Evolutionary conservation across 2,329 filamentous ascomycete genomes (phyloP).

Genomic region (Phaeosphaeria sp.): DNA sequence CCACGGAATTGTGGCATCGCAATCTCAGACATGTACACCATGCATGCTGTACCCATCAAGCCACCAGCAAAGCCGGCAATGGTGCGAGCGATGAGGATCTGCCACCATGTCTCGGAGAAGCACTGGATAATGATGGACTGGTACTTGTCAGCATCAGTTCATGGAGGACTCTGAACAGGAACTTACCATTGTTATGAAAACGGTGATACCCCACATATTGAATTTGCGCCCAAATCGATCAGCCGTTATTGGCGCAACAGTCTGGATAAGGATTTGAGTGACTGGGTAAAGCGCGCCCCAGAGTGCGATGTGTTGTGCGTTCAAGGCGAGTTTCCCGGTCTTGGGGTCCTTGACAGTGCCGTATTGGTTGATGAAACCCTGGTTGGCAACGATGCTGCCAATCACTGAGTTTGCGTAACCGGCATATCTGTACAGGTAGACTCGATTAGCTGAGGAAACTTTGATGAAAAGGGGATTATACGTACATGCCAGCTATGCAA

Average conservation of each 20-base stretch:
- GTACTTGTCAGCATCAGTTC: not conserved
- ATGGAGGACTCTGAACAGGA: not conserved
- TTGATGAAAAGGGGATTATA: not conserved
- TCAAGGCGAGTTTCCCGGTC: constrained; percentile 7
- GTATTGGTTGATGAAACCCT: constrained; percentile 11
- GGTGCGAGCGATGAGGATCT: constrained; percentile 6
- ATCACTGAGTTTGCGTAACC: constrained; percentile 13
- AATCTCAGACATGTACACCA: constrained; percentile 16
- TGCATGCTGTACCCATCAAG: constrained; percentile 10
- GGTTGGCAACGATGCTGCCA: constrained; percentile 11
- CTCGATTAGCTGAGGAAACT: not conserved
- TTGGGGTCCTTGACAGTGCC: constrained; percentile 9
- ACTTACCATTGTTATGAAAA: constrained; percentile 8
- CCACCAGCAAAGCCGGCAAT: constrained; percentile 9
- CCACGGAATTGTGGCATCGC: constrained; percentile 11
- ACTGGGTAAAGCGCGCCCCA: constrained; percentile 11
- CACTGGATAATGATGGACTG: constrained; percentile 12
- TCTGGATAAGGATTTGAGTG: constrained; percentile 3
- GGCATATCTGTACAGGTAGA: constrained; percentile 1
- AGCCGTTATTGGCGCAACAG: constrained; percentile 5
- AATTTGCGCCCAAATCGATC: constrained; percentile 12
- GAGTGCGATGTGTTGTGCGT: constrained; percentile 8
- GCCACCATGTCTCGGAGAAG: constrained; percentile 12
- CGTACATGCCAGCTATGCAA: constrained; percentile 6
- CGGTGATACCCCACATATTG: constrained; percentile 11